These are phyloP conservation scores for Talaromyces funiculosus DNA, from an alignment of 2,329 filamentous ascomycete genomes.

Conservation along the genomic window DNA sequence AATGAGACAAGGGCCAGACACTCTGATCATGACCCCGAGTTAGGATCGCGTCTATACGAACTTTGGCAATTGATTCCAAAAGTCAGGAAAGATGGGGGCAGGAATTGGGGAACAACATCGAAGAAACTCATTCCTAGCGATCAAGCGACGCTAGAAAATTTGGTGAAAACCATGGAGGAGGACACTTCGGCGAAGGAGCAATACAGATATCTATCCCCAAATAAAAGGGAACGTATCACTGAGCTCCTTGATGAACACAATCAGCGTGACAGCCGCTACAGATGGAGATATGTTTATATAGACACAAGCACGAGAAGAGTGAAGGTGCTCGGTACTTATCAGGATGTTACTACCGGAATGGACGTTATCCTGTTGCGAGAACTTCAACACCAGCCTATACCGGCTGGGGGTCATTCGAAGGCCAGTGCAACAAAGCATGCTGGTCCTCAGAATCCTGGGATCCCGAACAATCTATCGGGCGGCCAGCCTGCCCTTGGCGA, in stretches of 20 bases:
- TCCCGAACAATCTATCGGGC: background rate
- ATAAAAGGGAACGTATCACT: conserved; percentile 31
- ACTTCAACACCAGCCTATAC: conserved; percentile 16
- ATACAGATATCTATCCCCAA: conserved; percentile 24
- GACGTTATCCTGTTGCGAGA: conserved; percentile 31
- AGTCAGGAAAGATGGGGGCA: background rate
- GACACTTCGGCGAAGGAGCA: conserved; percentile 22
- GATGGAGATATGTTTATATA: conserved; percentile 36
- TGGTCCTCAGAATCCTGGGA: background rate
- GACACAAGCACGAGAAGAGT: conserved; percentile 20
- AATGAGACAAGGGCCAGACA: background rate
- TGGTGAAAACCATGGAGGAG: background rate
- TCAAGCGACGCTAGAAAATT: background rate
- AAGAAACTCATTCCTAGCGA: conserved; percentile 1
- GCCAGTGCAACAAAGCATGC: background rate
- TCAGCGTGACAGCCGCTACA: conserved; percentile 24
- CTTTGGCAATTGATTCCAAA: conserved; percentile 2
- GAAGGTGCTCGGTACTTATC: background rate
- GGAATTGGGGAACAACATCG: background rate
- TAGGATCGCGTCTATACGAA: background rate
- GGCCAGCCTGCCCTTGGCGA: background rate
- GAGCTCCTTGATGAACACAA: conserved; percentile 30
- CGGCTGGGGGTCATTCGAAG: background rate
- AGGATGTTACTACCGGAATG: conserved; percentile 28
- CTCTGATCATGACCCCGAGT: background rate